Evolutionary conservation across 345 rosid species (phyloP), one percentile per base, ranked within the genome.

Genomic region (Reutealis trisperma): DNA sequence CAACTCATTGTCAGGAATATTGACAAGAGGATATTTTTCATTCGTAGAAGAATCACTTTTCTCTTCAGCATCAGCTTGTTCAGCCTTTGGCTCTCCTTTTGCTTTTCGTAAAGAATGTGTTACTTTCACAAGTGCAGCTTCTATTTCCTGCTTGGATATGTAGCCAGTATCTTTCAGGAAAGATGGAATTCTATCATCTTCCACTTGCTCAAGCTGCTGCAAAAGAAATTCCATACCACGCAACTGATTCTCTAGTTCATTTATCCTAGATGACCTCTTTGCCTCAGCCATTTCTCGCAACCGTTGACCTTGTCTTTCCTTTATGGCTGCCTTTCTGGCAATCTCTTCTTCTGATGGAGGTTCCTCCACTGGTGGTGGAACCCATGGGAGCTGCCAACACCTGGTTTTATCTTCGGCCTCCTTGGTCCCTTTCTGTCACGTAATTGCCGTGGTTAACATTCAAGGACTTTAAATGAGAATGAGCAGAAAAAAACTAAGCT

Each of bases 201-300:
- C 89, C 63, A 96, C 93, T 49, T 90, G 91, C 79, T 86, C 93
- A 51, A 93, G 90, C 85, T 96, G 99, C 55, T 87, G 88, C 84
- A 91, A 75, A 79, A 96, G 99, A 84, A 92, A 96, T 70, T 82
- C 90, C 88, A 96, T 79, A 75, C 93, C 94, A 54, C 86, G 88
- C 85, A 90, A 75, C 85, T 93, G 89, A 77, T 93, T 96, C 67
- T 93, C 96, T 77, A 88, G 85, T 78, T 92, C 97, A 79, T 90
- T 90, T 77, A 96, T 93, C 87, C 80, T 92, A 60, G 96, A 88
- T 49, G 83, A 90, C 85, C 93, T 88, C 92, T 92, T 96, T 49
- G 97, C 92, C 86, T 92, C 98, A 63, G 98, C 99, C 99, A 96
- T 96, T 73, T 93, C 99, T 80, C 98, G 89, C 84, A 96, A 81